phyloP scores from a whole-genome alignment of 768 basidiomycete species.

The Lentinus brumalis region DNA sequence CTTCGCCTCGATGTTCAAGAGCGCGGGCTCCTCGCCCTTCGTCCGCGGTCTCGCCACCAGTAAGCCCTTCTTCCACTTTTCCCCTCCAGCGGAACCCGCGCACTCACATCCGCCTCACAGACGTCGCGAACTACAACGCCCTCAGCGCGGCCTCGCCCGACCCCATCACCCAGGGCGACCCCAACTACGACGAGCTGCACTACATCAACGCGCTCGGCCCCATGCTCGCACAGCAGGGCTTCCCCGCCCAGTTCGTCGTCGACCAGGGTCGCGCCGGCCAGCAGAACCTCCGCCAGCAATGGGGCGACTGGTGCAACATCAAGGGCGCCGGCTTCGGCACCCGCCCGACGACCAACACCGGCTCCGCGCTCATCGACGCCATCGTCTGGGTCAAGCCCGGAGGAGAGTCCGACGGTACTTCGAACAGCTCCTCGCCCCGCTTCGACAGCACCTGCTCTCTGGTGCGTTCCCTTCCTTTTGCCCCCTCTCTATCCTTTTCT shows the following conservation, averaged over 20 bases:
- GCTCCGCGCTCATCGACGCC: slow-evolving; percentile 54
- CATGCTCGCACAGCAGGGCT: slow-evolving; percentile 43
- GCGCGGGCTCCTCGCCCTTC: slow-evolving; percentile 55
- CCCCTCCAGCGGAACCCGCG: too few relatives aligned
- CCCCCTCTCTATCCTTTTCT: not conserved
- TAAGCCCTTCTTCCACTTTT: slow-evolving; percentile 1
- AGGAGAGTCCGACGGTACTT: slow-evolving; percentile 68
- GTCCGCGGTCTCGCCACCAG: slow-evolving; percentile 64
- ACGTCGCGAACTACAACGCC: slow-evolving; percentile 38
- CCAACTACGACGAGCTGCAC: slow-evolving; percentile 62
- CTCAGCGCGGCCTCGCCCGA: slow-evolving; percentile 52
- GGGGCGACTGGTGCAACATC: slow-evolving; percentile 73
- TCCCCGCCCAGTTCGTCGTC: slow-evolving; percentile 64
- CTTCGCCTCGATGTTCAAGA: slow-evolving; percentile 50
- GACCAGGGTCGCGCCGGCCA: slow-evolving; percentile 67
- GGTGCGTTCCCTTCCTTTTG: slow-evolving; percentile 37
- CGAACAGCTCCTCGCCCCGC: slow-evolving; percentile 52
- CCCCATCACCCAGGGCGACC: slow-evolving; percentile 59
- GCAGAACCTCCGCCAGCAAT: slow-evolving; percentile 58
- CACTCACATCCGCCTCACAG: slow-evolving; percentile 1
- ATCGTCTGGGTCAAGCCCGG: slow-evolving; percentile 72
- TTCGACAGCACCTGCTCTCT: slow-evolving; percentile 52
- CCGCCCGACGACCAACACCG: slow-evolving; percentile 58
- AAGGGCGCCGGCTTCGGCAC: slow-evolving; percentile 63
- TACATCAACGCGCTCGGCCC: slow-evolving; percentile 62